Conservation (phyloP, 2,329 filamentous ascomycete genomes). For the Aspergillus felis region DNA sequence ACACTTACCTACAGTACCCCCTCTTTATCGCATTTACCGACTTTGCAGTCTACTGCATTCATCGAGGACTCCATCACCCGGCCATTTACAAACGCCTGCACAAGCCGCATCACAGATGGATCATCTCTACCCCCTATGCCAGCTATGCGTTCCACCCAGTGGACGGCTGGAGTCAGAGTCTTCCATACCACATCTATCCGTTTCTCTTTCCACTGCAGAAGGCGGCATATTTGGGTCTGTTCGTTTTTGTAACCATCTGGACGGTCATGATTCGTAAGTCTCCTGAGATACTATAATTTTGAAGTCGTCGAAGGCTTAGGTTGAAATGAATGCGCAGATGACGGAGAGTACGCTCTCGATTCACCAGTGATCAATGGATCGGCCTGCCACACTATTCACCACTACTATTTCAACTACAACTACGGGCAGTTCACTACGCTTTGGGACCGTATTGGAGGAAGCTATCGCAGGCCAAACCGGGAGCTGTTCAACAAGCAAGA, state of each 20-base stretch:
- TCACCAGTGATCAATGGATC: conserved; percentile 86
- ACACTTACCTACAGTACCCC: conserved; percentile 78
- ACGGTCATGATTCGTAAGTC: conserved; percentile 72
- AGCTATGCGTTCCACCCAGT: conserved; percentile 92
- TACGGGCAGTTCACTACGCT: conserved; percentile 93
- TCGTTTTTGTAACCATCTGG: conserved; percentile 93
- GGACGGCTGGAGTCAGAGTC: conserved; percentile 80
- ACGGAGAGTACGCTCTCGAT: conserved; percentile 87
- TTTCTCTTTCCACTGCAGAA: conserved; percentile 91
- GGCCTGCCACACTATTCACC: conserved; percentile 93
- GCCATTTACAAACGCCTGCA: conserved; percentile 79
- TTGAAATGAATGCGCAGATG: conserved; percentile 46
- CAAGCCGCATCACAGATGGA: conserved; percentile 99
- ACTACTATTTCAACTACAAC: conserved; percentile 85
- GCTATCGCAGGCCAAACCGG: conserved; percentile 32
- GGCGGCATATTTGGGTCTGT: conserved; percentile 76
- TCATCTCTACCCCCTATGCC: conserved; percentile 91
- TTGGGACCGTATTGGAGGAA: conserved; percentile 84
- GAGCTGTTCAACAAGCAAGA: background rate
- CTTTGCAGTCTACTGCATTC: conserved; percentile 84
- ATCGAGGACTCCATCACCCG: conserved; percentile 77
- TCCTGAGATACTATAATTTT: background rate
- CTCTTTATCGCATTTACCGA: conserved; percentile 85
- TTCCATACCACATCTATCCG: conserved; percentile 90
- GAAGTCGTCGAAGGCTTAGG: background rate